Base-by-base conservation (phyloP, 805 yeast genomes). In the Allodekkera sacchari region DNA sequence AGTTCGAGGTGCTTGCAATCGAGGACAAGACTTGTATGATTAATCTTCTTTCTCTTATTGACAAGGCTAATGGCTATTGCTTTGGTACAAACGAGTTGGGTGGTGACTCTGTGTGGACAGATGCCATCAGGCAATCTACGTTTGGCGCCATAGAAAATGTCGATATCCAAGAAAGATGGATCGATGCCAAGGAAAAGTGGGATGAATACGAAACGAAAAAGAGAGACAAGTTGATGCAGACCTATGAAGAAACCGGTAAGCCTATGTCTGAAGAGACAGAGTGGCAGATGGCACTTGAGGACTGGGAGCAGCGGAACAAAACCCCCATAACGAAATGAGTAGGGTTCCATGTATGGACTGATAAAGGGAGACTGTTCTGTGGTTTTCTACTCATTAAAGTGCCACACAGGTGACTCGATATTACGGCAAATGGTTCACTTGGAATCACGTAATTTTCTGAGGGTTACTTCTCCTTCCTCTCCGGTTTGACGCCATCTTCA, bases 101-200 rank as follows among this genome's bases (percentile, higher is more conserved):
- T 2, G 98, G 97, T n/a, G 99, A 92, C 50, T 74, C 89, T 0
- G 76, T 92, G 2, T 92, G 98, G 98, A 83, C 87, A n/a, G 95
- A 89, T 45, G 95, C 96, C 1, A 71, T 89, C 1, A 67, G 97
- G 41, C 84, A 83, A 32, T 53, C 59, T 4, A 78, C 88, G 24
- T 32, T 50, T 43, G 76, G 83, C 8, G 55, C 65, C 28, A 53
- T 66, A 27, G 74, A 62, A 28, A 71, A 69, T 11, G 61, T 74
- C 6, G 96, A 88, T 52, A 72, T 85, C 4, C 98, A 92, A 44
- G 98, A 92, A 43, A 66, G 99, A 37, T 92, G 98, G 98, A 71
- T 92, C 8, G 96, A 84, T 36, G 67, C 77, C 42, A 92, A 88
- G 52, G 80, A 71, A 18, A 63, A 61, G 30, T 87, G 83, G 54